These are phyloP conservation scores for Chimonanthus praecox DNA, from an alignment of 164 flowering plant species.

Conservation along the genomic window DNA sequence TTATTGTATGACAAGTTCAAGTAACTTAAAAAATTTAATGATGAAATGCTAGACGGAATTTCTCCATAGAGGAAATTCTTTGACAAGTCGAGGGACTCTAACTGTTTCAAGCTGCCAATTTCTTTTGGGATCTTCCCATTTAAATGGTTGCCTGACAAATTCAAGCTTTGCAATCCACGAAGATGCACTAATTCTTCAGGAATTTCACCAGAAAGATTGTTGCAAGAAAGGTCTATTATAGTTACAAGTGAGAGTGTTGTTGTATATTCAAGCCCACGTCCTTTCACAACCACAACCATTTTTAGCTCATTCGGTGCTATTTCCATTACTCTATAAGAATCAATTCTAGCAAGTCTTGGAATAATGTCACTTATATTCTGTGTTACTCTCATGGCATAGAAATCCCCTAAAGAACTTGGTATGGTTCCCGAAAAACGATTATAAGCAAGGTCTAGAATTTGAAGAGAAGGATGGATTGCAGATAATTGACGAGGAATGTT, in stretches of 20 bases:
- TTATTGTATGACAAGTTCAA: slow-evolving; percentile 10
- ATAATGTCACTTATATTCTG: neutral
- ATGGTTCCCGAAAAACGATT: slow-evolving; percentile 4
- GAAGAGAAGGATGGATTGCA: neutral
- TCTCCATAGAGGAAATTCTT: neutral
- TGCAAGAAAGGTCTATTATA: slow-evolving; percentile 3
- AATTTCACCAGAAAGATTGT: slow-evolving; percentile 2
- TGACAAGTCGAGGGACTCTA: slow-evolving; percentile 8
- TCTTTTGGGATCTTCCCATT: neutral
- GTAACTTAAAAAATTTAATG: neutral
- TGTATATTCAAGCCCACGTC: neutral
- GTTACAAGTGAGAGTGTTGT: neutral
- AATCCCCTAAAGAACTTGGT: neutral
- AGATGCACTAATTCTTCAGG: neutral
- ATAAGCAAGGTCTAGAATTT: slow-evolving; percentile 4
- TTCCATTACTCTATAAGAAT: too few species aligned
- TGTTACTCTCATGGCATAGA: neutral
- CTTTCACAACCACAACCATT: neutral
- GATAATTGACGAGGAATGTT: slow-evolving; percentile 1
- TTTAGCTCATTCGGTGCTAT: neutral
- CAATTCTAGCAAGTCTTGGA: too few species aligned
- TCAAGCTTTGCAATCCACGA: neutral
- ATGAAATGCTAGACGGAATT: neutral
- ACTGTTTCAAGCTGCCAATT: neutral
- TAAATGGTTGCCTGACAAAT: neutral